Conservation (phyloP, 805 yeast genomes). For the Suhomyces emberorum region DNA sequence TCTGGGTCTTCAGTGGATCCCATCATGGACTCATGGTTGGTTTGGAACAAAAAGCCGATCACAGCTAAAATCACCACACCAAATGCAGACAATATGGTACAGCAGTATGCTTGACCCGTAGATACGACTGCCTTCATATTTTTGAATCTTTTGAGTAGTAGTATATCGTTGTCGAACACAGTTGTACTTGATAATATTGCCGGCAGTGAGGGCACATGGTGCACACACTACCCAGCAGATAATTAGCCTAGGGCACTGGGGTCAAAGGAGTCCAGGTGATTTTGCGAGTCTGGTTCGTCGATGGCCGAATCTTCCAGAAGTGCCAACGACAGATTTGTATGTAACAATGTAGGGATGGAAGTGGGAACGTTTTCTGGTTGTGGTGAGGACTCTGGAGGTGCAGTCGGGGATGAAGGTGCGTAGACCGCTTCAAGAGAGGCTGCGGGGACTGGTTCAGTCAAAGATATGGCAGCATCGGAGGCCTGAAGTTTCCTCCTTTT, state of each 20-base stretch:
- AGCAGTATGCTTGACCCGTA: conserved; percentile 88
- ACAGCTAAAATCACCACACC: conserved; percentile 85
- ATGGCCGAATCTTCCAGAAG: not conserved
- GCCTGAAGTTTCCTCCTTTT: conserved; percentile 15
- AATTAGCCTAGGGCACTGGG: not conserved
- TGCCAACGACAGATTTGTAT: too few species aligned
- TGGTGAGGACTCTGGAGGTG: conserved; percentile 1
- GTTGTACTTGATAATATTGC: not conserved
- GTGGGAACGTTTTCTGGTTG: too few species aligned
- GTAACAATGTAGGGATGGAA: too few species aligned
- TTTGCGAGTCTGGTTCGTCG: conserved; percentile 1
- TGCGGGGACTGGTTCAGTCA: not conserved
- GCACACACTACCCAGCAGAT: conserved; percentile 2
- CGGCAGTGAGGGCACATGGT: not conserved
- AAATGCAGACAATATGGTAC: conserved; percentile 89
- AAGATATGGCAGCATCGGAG: not conserved
- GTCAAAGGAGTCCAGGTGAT: not conserved
- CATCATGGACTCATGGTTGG: conserved; percentile 84
- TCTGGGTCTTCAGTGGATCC: conserved; percentile 90
- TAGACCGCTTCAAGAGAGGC: not conserved
- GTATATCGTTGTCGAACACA: not conserved
- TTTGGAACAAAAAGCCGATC: conserved; percentile 76
- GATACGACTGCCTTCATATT: conserved; percentile 45
- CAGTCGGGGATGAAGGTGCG: conserved; percentile 1
- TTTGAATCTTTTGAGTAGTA: not conserved